Base-by-base conservation (phyloP, 2,329 filamentous ascomycete genomes). In the Penicillium vulpinum region DNA sequence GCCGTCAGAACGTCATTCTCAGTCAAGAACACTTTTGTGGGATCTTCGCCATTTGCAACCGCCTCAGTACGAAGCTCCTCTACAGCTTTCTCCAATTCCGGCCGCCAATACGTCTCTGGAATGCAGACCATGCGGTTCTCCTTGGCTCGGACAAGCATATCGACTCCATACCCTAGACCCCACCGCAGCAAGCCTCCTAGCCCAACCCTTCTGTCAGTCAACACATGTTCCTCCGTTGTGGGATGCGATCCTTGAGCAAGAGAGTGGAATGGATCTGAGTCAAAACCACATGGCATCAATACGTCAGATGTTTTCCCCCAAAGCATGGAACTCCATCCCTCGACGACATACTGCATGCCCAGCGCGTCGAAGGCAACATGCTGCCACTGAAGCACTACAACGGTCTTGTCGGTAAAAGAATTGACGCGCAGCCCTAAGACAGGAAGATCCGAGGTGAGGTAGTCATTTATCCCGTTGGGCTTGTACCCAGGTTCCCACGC, bases 61-160 rank as follows among this genome's bases (percentile, higher is more conserved):
- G 58, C 58, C 15, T 59, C 56, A 13, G 26, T 48, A 5, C 58
- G 56, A 41, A 62, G 58, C 56, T 62, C 60, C 15, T 31, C 24
- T 2, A 61, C 35, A 5, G 60, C 60, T 15, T 59, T 62, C 15
- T 62, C 58, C 15, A 41, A 28, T 24, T 62, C 58, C 21, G 58
- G 50, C 13, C 40, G 53, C 60, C 60, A 62, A 45, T 47, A 61
- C 8, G 51, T 43, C 53, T 61, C 47, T 3, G 60, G 60, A 13
- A 62, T 29, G 55, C 56, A 62, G 47, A 62, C 53, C 53, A 62
- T 61, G 44, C 60, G 58, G 51, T 62, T 62, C 50, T 62, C 60
- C 44, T 62, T 62, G 24, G 60, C 50, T 51, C 60, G 60, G 26
- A 59, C 28, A 9, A 62, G 33, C 58, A 58, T 60, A 49, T 62